Base-by-base conservation (phyloP, 768 basidiomycete genomes). In the Peribolospora kevripleyi region DNA sequence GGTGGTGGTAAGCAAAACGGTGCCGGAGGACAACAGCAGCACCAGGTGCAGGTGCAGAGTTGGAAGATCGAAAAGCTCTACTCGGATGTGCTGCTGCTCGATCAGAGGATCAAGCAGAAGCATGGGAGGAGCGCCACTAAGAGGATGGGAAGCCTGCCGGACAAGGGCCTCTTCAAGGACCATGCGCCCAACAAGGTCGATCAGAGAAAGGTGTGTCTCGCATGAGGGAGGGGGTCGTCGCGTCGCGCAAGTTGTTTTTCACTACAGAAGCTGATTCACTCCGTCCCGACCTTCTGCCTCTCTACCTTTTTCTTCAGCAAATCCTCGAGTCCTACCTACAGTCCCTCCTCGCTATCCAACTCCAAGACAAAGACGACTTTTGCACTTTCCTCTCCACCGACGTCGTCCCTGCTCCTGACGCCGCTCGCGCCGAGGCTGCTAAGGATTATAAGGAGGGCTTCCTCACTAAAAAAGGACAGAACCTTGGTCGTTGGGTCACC, bases 181-280 rank as follows among this genome's bases (percentile, higher is more conserved):
- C 87, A 91, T 66, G 88, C 90, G 0, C 91, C 91, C 40, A 85
- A 84, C 39, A 90, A 84, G 71, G 84, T 88, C 47, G 93, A 97
- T 71, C 87, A 91, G 68, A 72, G 91, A 60, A 97, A 95, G 73
- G 87, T 84, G 63, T 61, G 78, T 69, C 6, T 4, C 25, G 25
- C 25, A 1, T 1, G 25, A 25, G 25, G 25, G 25, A 25, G 25
- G 25, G 25, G 25, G 25, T 25, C 25, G 25, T 25, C 25, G 25
- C 25, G 54, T 45, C 50, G 25, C 25, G 25, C 25, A 25, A 25
- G 25, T 25, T 25, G 25, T 25, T 25, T 25, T 25, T 25, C 25
- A 25, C 25, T 25, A 25, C 25, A 1, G 25, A 25, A 25, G 14
- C 13, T 55, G 2, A 42, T 47, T 41, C 25, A 45, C 37, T 55